Evolutionary conservation across 192 early-diverging fungal species (phyloP).

Genomic region (Entomortierella chlamydospora): DNA sequence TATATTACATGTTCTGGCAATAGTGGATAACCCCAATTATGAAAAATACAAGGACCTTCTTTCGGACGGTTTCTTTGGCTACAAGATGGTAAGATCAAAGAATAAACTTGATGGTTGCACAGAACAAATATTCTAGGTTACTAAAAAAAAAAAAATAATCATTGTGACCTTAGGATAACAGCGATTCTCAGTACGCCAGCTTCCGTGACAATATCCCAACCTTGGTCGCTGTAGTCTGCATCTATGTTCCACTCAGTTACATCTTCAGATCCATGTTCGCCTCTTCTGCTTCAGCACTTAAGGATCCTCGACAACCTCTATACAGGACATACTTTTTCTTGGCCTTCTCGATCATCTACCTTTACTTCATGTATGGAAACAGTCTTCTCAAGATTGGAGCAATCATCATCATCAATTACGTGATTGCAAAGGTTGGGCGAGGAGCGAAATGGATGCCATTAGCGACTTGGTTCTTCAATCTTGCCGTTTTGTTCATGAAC

Average conservation of each 20-base stretch:
- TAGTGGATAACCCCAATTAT: conserved; percentile 48
- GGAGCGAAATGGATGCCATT: conserved; percentile 69
- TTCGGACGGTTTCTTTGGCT: conserved; percentile 52
- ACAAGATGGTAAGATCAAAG: conserved; percentile 28
- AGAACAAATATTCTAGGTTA: too few species aligned
- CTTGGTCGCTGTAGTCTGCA: conserved; percentile 60
- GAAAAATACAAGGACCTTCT: conserved; percentile 41
- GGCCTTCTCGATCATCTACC: conserved; percentile 69
- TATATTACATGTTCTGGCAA: not conserved
- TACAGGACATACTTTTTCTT: conserved; percentile 66
- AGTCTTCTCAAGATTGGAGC: conserved; percentile 80
- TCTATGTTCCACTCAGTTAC: conserved; percentile 63
- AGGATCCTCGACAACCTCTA: conserved; percentile 12
- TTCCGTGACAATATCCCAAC: conserved; percentile 75
- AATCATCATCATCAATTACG: conserved; percentile 75
- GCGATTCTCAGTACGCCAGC: conserved; percentile 73
- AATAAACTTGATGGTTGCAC: not conserved
- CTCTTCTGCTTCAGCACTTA: conserved; percentile 24
- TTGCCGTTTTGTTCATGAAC: conserved; percentile 85
- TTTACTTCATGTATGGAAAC: conserved; percentile 78
- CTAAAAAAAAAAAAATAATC: not conserved
- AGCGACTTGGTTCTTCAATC: conserved; percentile 84
- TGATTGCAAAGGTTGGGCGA: conserved; percentile 63
- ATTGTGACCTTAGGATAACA: conserved; percentile 68
- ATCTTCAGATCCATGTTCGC: conserved; percentile 48